Conservation (phyloP, 306 rosid genomes). For the Rosa multiflora region DNA sequence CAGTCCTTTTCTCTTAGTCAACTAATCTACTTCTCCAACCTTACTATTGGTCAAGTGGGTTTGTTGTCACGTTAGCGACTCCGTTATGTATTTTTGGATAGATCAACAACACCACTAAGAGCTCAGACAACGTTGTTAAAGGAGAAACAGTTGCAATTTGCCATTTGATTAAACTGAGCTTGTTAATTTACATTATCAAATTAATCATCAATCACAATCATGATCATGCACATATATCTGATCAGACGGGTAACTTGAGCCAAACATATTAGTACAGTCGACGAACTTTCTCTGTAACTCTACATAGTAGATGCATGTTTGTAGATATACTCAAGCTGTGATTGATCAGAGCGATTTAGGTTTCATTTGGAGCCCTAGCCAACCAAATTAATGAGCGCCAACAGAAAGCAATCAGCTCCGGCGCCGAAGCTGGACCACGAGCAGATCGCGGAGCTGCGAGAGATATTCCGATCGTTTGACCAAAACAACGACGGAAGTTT, state of each 20-base stretch:
- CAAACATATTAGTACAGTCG: not conserved
- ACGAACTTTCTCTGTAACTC: not conserved
- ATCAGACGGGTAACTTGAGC: not conserved
- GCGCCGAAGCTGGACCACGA: constrained; percentile 44
- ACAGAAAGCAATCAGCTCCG: not conserved
- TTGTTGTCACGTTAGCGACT: not conserved
- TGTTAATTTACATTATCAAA: too few species aligned
- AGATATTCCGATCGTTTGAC: constrained; percentile 59
- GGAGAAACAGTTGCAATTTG: not conserved
- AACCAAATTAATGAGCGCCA: not conserved
- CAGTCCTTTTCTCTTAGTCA: not conserved
- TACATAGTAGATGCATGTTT: not conserved
- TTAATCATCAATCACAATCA: not conserved
- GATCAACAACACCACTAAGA: not conserved
- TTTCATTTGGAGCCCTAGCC: not conserved
- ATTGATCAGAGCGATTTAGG: not conserved
- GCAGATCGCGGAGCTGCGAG: constrained; percentile 53
- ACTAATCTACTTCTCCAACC: not conserved
- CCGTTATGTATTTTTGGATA: not conserved
- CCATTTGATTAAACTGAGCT: not conserved
- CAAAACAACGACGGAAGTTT: constrained; percentile 61
- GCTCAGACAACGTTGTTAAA: not conserved
- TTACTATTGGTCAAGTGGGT: not conserved
- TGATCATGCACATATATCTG: not conserved
- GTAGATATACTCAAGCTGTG: not conserved